These are phyloP conservation scores for Murraya koenigii DNA, from an alignment of 345 rosid genomes.

Conservation along the genomic window DNA sequence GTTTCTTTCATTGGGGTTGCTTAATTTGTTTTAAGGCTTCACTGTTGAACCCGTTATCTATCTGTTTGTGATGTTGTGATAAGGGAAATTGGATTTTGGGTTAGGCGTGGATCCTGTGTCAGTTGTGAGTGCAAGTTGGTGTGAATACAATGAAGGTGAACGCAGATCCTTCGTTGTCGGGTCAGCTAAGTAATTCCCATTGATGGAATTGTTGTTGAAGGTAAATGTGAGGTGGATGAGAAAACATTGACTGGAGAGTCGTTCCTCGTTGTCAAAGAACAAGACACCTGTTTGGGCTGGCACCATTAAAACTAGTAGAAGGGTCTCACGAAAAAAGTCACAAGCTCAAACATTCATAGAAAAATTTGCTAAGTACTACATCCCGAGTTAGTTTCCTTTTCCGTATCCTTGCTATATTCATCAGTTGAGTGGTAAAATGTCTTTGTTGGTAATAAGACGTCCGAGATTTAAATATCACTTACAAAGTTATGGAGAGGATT, in stretches of 20 bases:
- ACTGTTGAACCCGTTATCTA: too few species aligned
- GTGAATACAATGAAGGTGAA: slow-evolving; percentile 62
- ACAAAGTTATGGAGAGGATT: too few species aligned
- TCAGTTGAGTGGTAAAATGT: too few species aligned
- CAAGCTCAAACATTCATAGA: slow-evolving; percentile 73
- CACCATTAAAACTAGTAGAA: slow-evolving; percentile 90
- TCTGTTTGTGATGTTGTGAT: too few species aligned
- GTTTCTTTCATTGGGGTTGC: too few species aligned
- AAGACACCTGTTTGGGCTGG: slow-evolving; percentile 82
- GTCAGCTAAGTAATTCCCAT: slow-evolving; percentile 84
- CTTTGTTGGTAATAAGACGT: too few species aligned
- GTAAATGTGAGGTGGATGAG: slow-evolving; percentile 89
- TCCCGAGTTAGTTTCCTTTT: slow-evolving; percentile 60
- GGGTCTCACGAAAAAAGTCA: slow-evolving; percentile 83
- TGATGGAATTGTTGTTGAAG: slow-evolving; percentile 88
- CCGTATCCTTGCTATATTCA: too few species aligned
- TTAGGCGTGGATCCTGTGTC: too few species aligned
- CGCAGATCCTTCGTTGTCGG: slow-evolving; percentile 67
- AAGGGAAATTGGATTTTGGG: too few species aligned
- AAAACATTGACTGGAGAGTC: slow-evolving; percentile 87
- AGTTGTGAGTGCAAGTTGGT: slow-evolving; percentile 75
- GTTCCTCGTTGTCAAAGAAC: slow-evolving; percentile 69
- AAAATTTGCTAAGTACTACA: slow-evolving; percentile 67
- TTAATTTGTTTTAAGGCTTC: too few species aligned
- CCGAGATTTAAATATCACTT: too few species aligned